Percentiles rank a stretch among this genome's conserved stretches.
phyloP scores from a whole-genome alignment of 2,329 filamentous ascomycete species.

The Ophiostoma sp. region DNA sequence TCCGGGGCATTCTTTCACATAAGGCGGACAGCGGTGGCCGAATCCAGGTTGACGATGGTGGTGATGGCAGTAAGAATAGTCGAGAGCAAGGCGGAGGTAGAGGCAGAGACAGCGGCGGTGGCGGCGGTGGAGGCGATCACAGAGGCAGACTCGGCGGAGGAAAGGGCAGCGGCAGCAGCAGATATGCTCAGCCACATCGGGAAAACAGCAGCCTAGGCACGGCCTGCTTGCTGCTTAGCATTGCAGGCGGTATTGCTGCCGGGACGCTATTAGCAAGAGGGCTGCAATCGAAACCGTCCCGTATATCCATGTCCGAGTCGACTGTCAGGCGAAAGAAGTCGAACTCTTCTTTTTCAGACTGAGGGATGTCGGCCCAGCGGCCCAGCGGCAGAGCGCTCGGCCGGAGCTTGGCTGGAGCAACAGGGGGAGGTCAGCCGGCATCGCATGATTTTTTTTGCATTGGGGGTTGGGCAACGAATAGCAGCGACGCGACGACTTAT shows the following conservation, averaged over 20 bases:
- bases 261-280: slow-evolving; percentile 19
- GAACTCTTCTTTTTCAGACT: neutral
- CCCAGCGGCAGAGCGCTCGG: no score
- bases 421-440: no score
- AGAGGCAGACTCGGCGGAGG: neutral
- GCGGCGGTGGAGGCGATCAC: neutral
- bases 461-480: no score
- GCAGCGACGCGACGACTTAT: no score
- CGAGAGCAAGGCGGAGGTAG: neutral
- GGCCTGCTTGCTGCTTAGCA: slow-evolving; percentile 17
- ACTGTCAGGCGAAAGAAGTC: neutral
- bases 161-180: neutral
- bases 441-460: no score
- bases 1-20: neutral
- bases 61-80: neutral
- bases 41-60: neutral
- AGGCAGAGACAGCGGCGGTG: neutral
- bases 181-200: neutral
- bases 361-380: neutral
- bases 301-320: neutral
- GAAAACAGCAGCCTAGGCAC: neutral
- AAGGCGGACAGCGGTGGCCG: neutral
- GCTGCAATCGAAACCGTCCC: neutral
- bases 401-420: no score
- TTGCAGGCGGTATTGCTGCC: slow-evolving; percentile 21